A percentile compares a stretch with the other conserved stretches of the same genome.
phyloP scores from a whole-genome alignment of 495 filamentous ascomycete species.

The Penicillium argentinense region DNA sequence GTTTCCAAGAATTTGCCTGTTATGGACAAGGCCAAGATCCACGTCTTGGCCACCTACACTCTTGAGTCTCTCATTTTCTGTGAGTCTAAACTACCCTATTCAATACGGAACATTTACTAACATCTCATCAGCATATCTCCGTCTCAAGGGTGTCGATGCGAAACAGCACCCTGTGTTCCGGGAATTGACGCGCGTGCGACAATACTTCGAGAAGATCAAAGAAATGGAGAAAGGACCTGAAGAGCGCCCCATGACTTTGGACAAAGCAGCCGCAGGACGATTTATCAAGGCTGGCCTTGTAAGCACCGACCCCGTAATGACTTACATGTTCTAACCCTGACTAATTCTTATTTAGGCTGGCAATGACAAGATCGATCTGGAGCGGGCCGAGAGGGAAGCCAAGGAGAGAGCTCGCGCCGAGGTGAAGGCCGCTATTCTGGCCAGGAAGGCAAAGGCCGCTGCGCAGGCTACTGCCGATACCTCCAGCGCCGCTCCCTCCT shows the following conservation, averaged over 20 bases:
- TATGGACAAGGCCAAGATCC: conserved; percentile 90
- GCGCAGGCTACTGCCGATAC: conserved; percentile 9
- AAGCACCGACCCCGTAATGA: conserved; percentile 21
- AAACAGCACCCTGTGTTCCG: conserved; percentile 80
- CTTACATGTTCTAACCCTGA: neutral
- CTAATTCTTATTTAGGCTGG: conserved; percentile 47
- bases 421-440: conserved; percentile 47
- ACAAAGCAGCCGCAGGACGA: conserved; percentile 76
- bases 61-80: conserved; percentile 93
- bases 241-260: conserved; percentile 60
- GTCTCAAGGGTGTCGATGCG: conserved; percentile 74
- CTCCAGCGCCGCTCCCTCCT: conserved; percentile 16
- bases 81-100: conserved; percentile 36
- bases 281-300: conserved; percentile 81
- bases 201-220: conserved; percentile 95
- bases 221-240: conserved; percentile 52
- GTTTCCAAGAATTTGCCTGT: conserved; percentile 78
- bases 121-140: conserved; percentile 62
- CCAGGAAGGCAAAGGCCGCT: conserved; percentile 25
- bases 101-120: conserved; percentile 13
- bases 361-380: conserved; percentile 60
- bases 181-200: conserved; percentile 80
- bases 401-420: conserved; percentile 53
- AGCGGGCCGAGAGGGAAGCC: conserved; percentile 52
- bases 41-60: conserved; percentile 78